phyloP scores from a whole-genome alignment of 345 rosid genomes.

The Rhizophora apiculata region DNA sequence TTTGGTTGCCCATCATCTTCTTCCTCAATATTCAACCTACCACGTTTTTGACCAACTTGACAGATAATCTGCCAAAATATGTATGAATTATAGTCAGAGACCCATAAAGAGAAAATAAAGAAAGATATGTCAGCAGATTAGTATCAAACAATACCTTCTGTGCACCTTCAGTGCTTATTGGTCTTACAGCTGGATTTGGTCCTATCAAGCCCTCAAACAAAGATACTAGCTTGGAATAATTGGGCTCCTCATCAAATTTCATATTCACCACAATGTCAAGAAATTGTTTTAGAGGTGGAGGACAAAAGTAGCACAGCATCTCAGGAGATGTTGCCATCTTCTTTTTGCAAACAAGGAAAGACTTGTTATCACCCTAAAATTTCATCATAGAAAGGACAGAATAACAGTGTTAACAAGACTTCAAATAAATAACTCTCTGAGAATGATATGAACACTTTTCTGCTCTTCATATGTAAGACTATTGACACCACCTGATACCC shows the following conservation, averaged over 20 bases:
- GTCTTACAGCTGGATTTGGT: slow-evolving; percentile 37
- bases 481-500: slow-evolving; percentile 27
- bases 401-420: background rate
- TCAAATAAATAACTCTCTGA: background rate
- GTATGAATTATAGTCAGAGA: slow-evolving; percentile 12
- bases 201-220: slow-evolving; percentile 33
- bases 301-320: slow-evolving; percentile 32
- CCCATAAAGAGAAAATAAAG: background rate
- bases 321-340: slow-evolving; percentile 37
- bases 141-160: slow-evolving; percentile 22
- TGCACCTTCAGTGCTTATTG: slow-evolving; percentile 36
- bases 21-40: slow-evolving; percentile 32
- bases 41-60: slow-evolving; percentile 43
- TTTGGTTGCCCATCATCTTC: slow-evolving; percentile 36
- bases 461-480: background rate
- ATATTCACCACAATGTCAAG: slow-evolving; percentile 37
- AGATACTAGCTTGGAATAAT: slow-evolving; percentile 29
- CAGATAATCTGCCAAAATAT: slow-evolving; percentile 49
- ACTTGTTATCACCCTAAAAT: slow-evolving; percentile 32
- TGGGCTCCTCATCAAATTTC: slow-evolving; percentile 38
- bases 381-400: background rate
- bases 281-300: slow-evolving; percentile 29
- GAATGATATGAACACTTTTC: background rate
- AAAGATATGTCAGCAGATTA: background rate
- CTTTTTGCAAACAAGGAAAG: slow-evolving; percentile 37